Evolutionary conservation across 2,329 filamentous ascomycete species (phyloP).

Genomic region (Arthrobotrys iridis): DNA sequence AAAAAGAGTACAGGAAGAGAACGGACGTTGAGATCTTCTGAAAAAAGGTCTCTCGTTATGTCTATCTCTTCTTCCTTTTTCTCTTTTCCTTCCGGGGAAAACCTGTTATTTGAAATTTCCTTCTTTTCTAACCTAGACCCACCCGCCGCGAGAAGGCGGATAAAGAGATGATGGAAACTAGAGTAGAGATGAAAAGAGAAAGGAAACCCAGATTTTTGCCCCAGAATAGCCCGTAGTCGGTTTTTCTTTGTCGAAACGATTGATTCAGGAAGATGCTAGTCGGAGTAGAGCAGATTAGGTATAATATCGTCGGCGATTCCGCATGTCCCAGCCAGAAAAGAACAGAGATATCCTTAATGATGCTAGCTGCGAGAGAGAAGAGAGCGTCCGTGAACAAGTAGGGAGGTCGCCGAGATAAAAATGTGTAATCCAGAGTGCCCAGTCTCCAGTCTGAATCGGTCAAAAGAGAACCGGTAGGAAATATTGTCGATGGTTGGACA

Average conservation of each 20-base stretch:
- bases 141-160: background rate
- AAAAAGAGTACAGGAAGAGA: background rate
- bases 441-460: slow-evolving; percentile 52
- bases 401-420: slow-evolving; percentile 42
- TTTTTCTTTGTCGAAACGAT: slow-evolving; percentile 9
- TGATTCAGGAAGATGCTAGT: slow-evolving; percentile 48
- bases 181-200: background rate
- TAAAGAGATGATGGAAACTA: background rate
- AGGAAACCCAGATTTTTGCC: slow-evolving; percentile 2
- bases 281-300: slow-evolving; percentile 54
- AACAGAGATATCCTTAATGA: slow-evolving; percentile 38
- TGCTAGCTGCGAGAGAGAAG: slow-evolving; percentile 42
- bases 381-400: slow-evolving; percentile 30
- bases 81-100: background rate
- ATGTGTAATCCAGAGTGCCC: slow-evolving; percentile 50
- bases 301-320: slow-evolving; percentile 44
- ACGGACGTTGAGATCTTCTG: slow-evolving; percentile 44
- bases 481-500: slow-evolving; percentile 47
- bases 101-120: background rate
- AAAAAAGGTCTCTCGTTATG: slow-evolving; percentile 8
- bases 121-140: background rate
- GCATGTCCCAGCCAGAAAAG: slow-evolving; percentile 40
- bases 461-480: slow-evolving; percentile 27
- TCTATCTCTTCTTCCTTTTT: slow-evolving; percentile 4
- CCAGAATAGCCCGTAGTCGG: slow-evolving; percentile 6